phyloP scores from a whole-genome alignment of 129 eudicot genomes.

The Saposhnikovia divaricata region DNA sequence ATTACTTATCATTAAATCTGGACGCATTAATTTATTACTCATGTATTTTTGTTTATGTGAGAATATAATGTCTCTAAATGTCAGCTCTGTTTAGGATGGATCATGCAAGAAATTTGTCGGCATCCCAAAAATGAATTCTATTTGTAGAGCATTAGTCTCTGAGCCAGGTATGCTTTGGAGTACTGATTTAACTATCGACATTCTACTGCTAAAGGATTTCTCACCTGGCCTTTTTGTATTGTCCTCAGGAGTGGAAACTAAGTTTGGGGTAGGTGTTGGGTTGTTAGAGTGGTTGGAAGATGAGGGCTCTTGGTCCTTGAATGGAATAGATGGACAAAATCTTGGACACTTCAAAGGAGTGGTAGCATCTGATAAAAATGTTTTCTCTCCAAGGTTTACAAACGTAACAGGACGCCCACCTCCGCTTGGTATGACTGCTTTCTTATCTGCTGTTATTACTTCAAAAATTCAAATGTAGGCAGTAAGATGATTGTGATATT shows the following conservation, averaged over 20 bases:
- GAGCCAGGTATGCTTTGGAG: slow-evolving; percentile 52
- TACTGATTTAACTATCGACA: not conserved
- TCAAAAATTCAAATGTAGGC: not conserved
- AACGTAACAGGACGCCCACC: slow-evolving; percentile 58
- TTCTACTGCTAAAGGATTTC: slow-evolving; percentile 4
- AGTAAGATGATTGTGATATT: not conserved
- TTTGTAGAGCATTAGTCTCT: slow-evolving; percentile 67
- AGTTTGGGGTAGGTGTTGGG: slow-evolving; percentile 71
- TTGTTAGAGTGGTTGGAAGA: slow-evolving; percentile 65
- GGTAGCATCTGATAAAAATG: slow-evolving; percentile 75
- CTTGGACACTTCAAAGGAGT: slow-evolving; percentile 79
- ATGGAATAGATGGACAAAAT: slow-evolving; percentile 52
- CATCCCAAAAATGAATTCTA: slow-evolving; percentile 92
- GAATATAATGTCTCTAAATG: slow-evolving; percentile 21
- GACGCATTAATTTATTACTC: not conserved
- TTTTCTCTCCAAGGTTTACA: slow-evolving; percentile 55
- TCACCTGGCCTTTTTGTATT: not conserved
- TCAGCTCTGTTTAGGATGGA: slow-evolving; percentile 47
- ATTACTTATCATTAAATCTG: not conserved
- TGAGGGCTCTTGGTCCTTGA: slow-evolving; percentile 64
- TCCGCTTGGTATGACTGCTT: slow-evolving; percentile 59
- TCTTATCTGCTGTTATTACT: not conserved
- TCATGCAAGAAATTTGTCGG: slow-evolving; percentile 76
- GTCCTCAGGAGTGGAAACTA: slow-evolving; percentile 64
- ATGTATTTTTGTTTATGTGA: not conserved